Base-by-base conservation (phyloP, 306 rosid species). In the Neltuma alba region DNA sequence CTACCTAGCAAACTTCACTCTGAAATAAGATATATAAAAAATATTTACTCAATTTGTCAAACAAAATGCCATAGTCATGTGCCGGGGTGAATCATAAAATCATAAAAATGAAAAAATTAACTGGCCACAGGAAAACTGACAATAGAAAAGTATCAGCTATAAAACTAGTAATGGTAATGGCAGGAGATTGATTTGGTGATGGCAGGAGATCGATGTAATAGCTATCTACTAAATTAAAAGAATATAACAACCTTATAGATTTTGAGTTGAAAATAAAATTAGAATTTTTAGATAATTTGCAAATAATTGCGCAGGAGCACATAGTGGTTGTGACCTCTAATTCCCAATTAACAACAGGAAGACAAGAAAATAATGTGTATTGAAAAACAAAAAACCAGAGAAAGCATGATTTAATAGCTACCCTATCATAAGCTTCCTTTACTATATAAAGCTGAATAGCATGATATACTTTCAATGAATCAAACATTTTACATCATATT, bases 51-150 rank as follows among this genome's bases (percentile, higher is more conserved):
- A 81, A 65, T 45, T 44, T 27, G 30, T 61, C 27, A 65, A 65
- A 23, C 44, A 60, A 57, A 44, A 72, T 76, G 76, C 80, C 55
- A 72, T 70, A 75, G 60, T 67, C 69, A 64, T 28, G 48, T 44
- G 31, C 76, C 52, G 30, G 33, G 60, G 55, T 76, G 76, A 40
- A 57, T 28, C 31, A 76, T 21, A 76, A 14, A 64, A 54, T 72
- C 55, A 71, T 70, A 63, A 50, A 78, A 40, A 70, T n/a, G 23
- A 69, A 6, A 42, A 66, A 74, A 14, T 36, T n/a, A 47, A 37
- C 38, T 62, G 30, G 45, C 42, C 1, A 2, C 11, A 80, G 79
- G 47, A 79, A 75, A 42, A 65, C 10, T 63, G 74, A 23, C 33
- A 57, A 28, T 18, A 72, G 47, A 60, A 57, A 37, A 74, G 67